Conservation (phyloP, 768 basidiomycete genomes). For the Boletus pseudo-olivaceus region DNA sequence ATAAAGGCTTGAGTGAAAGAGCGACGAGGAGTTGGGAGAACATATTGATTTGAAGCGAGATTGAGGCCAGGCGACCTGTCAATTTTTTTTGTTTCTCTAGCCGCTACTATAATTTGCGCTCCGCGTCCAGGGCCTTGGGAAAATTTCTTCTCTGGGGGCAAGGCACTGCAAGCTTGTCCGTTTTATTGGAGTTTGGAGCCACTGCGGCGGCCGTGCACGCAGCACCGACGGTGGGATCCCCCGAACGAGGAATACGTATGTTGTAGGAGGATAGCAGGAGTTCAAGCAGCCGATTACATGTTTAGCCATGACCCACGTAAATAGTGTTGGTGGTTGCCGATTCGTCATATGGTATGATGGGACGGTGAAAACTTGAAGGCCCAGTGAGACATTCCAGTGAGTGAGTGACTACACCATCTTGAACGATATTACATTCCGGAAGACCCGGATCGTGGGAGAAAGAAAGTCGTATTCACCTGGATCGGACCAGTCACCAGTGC, state of each 20-base stretch:
- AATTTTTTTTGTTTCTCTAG: constrained; percentile 4
- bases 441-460: no score
- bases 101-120: not conserved
- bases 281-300: constrained; percentile 19
- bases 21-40: not conserved
- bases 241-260: not conserved
- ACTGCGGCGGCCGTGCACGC: not conserved
- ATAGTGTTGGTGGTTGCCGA: not conserved
- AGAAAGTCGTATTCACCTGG: not conserved
- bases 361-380: no score
- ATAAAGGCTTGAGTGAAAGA: not conserved
- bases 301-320: constrained; percentile 21
- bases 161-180: not conserved
- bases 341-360: no score
- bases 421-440: no score
- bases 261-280: not conserved
- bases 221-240: not conserved
- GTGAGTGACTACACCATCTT: no score
- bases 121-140: not conserved
- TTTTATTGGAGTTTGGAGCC: not conserved
- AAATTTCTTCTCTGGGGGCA: constrained; percentile 7
- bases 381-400: no score
- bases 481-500: not conserved
- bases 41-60: not conserved
- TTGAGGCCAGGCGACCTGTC: constrained; percentile 3